Conservation (phyloP, 169 alveolate species). For the Plasmodium ovale region DNA sequence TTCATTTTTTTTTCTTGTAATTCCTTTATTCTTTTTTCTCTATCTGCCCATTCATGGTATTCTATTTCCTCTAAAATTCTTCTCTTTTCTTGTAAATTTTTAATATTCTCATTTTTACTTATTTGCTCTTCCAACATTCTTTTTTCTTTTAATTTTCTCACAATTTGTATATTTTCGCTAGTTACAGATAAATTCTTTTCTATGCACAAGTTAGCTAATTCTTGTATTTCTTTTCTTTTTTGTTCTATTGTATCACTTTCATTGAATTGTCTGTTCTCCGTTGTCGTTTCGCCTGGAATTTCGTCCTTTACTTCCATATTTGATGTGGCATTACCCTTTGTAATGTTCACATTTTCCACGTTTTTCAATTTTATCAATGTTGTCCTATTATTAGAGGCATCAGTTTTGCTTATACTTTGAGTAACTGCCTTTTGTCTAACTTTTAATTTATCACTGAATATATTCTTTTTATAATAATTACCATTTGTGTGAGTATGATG, state of each 20-base stretch:
- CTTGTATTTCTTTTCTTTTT: slow-evolving; percentile 55
- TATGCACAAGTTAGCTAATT: slow-evolving; percentile 68
- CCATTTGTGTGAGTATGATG: too few species aligned
- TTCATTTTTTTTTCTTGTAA: slow-evolving; percentile 76
- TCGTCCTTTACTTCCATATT: neutral
- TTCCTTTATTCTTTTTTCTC: slow-evolving; percentile 76
- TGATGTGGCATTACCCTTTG: neutral
- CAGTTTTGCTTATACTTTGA: neutral
- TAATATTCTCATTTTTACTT: slow-evolving; percentile 72
- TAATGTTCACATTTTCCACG: neutral
- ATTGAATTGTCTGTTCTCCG: neutral
- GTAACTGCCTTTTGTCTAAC: neutral
- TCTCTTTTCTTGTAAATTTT: slow-evolving; percentile 68
- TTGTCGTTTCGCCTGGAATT: neutral
- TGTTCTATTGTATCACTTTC: slow-evolving; percentile 24
- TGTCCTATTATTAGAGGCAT: neutral
- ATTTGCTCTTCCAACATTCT: slow-evolving; percentile 60
- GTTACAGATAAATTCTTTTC: slow-evolving; percentile 58
- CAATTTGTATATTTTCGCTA: slow-evolving; percentile 72
- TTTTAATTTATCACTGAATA: slow-evolving; percentile 25
- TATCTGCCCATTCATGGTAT: slow-evolving; percentile 77
- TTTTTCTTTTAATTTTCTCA: slow-evolving; percentile 70
- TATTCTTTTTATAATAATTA: slow-evolving; percentile 32
- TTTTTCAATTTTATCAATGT: neutral
- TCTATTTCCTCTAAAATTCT: slow-evolving; percentile 69